Evolutionary conservation across 345 rosid species (phyloP).

Genomic region (Arabidopsis thaliana): TAIR10.1 NC_003070.9:23817001-23817500

Average conservation of each 20-base stretch:
- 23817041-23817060: constrained; percentile 78
- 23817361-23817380: constrained; percentile 63
- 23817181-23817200: constrained; percentile 83
- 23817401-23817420: constrained; percentile 76
- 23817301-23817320: constrained; percentile 67
- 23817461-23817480: constrained; percentile 63
- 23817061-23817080: constrained; percentile 59
- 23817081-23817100: constrained; percentile 63
- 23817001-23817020: constrained; percentile 50
- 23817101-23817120: constrained; percentile 91
- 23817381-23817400: constrained; percentile 54
- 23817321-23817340: constrained; percentile 65
- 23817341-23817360: constrained; percentile 72
- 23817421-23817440: constrained; percentile 80
- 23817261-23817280: constrained; percentile 39
- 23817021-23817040: constrained; percentile 51
- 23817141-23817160: constrained; percentile 83
- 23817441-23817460: constrained; percentile 79
- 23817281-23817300: constrained; percentile 51
- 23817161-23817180: constrained; percentile 79
- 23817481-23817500: constrained; percentile 59
- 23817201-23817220: constrained; percentile 84
- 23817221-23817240: constrained; percentile 86
- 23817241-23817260: constrained; percentile 87
- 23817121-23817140: constrained; percentile 77